phyloP scores from a whole-genome alignment of 2,329 filamentous ascomycete genomes.

The Stachybotrys chartarum region DNA sequence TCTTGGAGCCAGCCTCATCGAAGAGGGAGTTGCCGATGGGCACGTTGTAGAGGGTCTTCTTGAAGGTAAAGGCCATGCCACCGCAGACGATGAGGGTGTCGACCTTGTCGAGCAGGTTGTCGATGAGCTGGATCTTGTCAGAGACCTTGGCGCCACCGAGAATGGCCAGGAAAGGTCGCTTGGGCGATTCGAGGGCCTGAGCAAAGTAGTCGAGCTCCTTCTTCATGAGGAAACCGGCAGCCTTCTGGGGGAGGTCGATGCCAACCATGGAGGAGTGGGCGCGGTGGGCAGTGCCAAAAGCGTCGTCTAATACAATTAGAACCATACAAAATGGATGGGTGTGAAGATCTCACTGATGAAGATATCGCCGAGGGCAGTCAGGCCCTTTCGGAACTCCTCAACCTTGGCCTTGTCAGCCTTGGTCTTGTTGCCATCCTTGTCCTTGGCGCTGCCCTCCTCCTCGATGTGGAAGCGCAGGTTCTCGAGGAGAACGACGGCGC shows the following conservation, averaged over 20 bases:
- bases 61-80: constrained; percentile 99
- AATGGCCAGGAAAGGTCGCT: constrained; percentile 96
- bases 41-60: constrained; percentile 92
- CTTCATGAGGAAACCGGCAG: constrained; percentile 98
- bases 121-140: constrained; percentile 99
- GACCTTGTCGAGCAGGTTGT: constrained; percentile 98
- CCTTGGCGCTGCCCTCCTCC: constrained; percentile 95
- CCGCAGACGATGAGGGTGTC: constrained; percentile 95
- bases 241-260: constrained; percentile 90
- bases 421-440: constrained; percentile 89
- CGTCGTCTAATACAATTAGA: constrained; percentile 62
- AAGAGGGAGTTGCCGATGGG: constrained; percentile 88
- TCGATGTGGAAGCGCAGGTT: constrained; percentile 98
- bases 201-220: constrained; percentile 99
- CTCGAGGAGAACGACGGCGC: constrained; percentile 85
- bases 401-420: constrained; percentile 96
- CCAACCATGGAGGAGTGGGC: constrained; percentile 99
- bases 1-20: constrained; percentile 90
- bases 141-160: constrained; percentile 97
- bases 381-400: constrained; percentile 85
- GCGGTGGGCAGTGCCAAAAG: constrained; percentile 96
- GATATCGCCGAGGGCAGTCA: constrained; percentile 91
- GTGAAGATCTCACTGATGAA: constrained; percentile 72
- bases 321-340: not conserved
- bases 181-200: constrained; percentile 84